Evolutionary conservation across 352 stramenopile species (phyloP), one percentile per base, ranked within the genome.

Genomic region (Thalassiosira mediterranea): DNA sequence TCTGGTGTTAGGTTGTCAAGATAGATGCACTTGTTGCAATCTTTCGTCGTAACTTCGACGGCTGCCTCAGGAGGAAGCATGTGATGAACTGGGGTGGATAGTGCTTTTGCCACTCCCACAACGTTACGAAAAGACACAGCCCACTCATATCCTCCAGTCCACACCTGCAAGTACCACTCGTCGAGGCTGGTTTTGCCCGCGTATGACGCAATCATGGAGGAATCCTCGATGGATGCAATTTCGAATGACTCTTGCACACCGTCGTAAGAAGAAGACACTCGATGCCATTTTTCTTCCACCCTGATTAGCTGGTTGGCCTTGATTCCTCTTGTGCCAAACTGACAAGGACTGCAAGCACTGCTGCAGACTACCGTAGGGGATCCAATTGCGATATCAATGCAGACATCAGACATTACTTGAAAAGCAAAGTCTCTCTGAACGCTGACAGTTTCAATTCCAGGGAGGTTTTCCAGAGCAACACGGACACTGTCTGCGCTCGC

Each of bases 401-500:
- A 86, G 47, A 80, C 57, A 51, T 40, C 53, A 48, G 48, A 5
- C 11, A 72, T 7, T 46, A 57, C 40, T 38, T 64, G 42, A 28
- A 54, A 69, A 51, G 62, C 38, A 71, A 67, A 71, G 25, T 42
- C 46, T 69, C 68, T 79, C 11, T 52, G 47, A 51, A 93, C 86
- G 5, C 87, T 88, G 5, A 97, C 73, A 2, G 95, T 96, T 13
- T 90, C 79, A 51, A 93, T 83, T 17, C 71, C 67, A 53, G 71
- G 68, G 11, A 98, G 47, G 0, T 86, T 80, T 79, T 98, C 94
- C 0, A 98, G 87, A 2, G 93, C 91, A 3, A 86, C 71, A 48
- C 96, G 95, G 72, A 98, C 88, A 19, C 89, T 84, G 1, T 72
- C 82, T 37, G 87, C 90, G n/a, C 78, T 94, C 0, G 94, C 96